These are phyloP conservation scores for Leavenworthia alabamica DNA, from an alignment of 345 rosid species.

Conservation along the genomic window DNA sequence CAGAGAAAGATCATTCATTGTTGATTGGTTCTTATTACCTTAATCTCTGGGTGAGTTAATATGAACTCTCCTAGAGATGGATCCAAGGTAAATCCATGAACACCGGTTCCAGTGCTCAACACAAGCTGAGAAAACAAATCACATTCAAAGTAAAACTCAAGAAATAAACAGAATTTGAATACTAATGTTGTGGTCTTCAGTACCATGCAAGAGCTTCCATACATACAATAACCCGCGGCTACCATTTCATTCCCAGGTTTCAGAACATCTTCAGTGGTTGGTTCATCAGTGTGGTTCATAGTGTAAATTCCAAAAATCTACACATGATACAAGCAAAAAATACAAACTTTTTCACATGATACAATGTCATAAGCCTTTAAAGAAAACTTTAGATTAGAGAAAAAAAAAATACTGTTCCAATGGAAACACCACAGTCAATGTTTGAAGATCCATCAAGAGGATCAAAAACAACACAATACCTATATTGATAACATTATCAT, in stretches of 20 bases:
- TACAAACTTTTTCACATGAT: conserved; percentile 3
- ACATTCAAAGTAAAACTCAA: neutral
- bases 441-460: conserved; percentile 98
- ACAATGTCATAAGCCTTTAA: neutral
- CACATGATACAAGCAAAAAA: conserved; percentile 23
- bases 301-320: conserved; percentile 95
- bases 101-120: conserved; percentile 81
- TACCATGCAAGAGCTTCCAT: conserved; percentile 99
- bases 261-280: conserved; percentile 71
- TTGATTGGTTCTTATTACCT: conserved; percentile 38
- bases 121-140: conserved; percentile 58
- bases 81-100: conserved; percentile 91
- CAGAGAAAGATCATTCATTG: neutral
- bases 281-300: conserved; percentile 57
- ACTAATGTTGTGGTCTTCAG: neutral
- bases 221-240: conserved; percentile 99
- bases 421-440: conserved; percentile 95
- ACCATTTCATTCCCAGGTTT: conserved; percentile 88
- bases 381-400: neutral
- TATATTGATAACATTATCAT: conserved; percentile 22
- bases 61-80: conserved; percentile 99
- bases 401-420: conserved; percentile 70
- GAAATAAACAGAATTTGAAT: neutral
- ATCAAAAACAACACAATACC: conserved; percentile 95
- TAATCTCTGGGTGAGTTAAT: conserved; percentile 86